phyloP scores from a whole-genome alignment of 345 rosid species.

The Eucalyptus camaldulensis region DNA sequence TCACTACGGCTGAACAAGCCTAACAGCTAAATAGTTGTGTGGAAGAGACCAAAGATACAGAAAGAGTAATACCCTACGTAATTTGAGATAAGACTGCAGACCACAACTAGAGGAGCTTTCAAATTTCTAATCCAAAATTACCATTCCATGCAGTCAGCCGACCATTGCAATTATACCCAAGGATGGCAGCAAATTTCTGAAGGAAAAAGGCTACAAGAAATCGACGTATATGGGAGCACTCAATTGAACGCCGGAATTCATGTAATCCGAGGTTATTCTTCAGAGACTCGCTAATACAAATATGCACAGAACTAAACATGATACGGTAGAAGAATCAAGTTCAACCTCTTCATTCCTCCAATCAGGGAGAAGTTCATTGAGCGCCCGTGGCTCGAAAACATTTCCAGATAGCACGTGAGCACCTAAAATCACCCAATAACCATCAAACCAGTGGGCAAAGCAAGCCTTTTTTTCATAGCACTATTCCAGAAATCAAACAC shows the following conservation, averaged over 20 bases:
- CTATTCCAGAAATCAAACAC: background rate
- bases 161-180: background rate
- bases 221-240: background rate
- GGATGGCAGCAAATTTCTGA: background rate
- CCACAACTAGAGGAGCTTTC: background rate
- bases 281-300: background rate
- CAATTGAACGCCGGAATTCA: background rate
- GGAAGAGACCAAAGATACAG: background rate
- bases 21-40: background rate
- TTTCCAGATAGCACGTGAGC: constrained; percentile 86
- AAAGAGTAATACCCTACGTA: background rate
- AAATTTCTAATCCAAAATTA: background rate
- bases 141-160: background rate
- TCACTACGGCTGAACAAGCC: background rate
- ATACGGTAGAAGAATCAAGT: background rate
- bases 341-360: constrained; percentile 86
- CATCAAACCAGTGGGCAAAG: background rate
- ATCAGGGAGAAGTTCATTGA: constrained; percentile 81
- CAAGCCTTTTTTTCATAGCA: background rate
- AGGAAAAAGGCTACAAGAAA: background rate
- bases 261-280: background rate
- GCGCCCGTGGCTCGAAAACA: constrained; percentile 82
- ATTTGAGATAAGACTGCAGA: background rate
- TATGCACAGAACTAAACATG: background rate
- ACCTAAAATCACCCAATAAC: constrained; percentile 28